Conservation (phyloP, 176 grass and related monocot genomes). For the Metroxylon sagu region DNA sequence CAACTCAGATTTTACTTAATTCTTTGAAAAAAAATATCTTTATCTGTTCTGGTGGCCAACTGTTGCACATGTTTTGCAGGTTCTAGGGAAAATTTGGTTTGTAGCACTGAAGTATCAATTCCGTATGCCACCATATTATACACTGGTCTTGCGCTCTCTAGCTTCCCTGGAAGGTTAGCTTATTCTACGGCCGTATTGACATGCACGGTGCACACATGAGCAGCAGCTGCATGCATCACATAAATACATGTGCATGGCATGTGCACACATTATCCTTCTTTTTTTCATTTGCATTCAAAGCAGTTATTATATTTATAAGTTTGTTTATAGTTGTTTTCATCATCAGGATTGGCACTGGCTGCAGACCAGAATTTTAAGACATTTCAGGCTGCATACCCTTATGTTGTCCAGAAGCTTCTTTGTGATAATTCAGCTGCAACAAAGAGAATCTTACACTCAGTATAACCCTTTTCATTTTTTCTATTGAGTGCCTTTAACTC, state of each 20-base stretch:
- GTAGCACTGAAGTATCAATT: slow-evolving; percentile 88
- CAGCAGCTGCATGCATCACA: too few relatives aligned
- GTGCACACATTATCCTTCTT: too few relatives aligned
- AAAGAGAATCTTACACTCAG: slow-evolving; percentile 55
- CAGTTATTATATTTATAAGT: background rate
- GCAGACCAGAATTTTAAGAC: slow-evolving; percentile 58
- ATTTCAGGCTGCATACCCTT: slow-evolving; percentile 69
- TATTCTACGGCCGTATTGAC: background rate
- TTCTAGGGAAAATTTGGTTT: slow-evolving; percentile 85
- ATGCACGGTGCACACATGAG: background rate
- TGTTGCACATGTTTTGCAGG: slow-evolving; percentile 41
- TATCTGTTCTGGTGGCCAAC: background rate
- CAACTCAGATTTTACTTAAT: too few relatives aligned
- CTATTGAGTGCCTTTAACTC: background rate
- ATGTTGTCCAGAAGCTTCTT: slow-evolving; percentile 60
- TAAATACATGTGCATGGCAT: too few relatives aligned
- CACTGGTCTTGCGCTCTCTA: slow-evolving; percentile 77
- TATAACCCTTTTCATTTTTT: slow-evolving; percentile 19
- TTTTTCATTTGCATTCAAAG: too few relatives aligned
- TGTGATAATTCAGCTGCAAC: slow-evolving; percentile 59
- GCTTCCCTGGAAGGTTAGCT: slow-evolving; percentile 80
- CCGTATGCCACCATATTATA: slow-evolving; percentile 91
- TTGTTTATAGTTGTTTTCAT: slow-evolving; percentile 6
- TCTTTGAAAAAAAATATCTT: too few relatives aligned
- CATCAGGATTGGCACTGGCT: slow-evolving; percentile 48